Conservation (phyloP, 1,284 basidiomycete species). For the Peniophora sp. region DNA sequence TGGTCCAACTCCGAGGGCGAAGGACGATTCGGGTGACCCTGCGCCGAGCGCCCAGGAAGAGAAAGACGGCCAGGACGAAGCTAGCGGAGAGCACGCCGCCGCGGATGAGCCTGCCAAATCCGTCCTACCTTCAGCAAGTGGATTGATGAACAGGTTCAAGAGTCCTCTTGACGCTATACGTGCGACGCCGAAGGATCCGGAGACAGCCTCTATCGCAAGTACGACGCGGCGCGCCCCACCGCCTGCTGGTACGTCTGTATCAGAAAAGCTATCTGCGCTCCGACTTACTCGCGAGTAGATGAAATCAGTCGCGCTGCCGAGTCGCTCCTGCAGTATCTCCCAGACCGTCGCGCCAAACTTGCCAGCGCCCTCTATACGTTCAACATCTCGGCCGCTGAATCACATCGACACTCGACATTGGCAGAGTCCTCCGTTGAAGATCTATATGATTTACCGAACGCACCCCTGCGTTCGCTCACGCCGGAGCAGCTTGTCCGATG, state of each 20-base stretch:
- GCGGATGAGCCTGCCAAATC: not conserved
- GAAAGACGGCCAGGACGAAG: not conserved
- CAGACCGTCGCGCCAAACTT: conserved; percentile 82
- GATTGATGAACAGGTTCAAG: conserved; percentile 35
- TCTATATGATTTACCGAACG: conserved; percentile 67
- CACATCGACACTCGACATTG: conserved; percentile 54
- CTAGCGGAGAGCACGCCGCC: conserved; percentile 5
- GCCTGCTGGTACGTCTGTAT: not conserved
- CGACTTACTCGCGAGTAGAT: conserved; percentile 28
- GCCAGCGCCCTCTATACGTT: conserved; percentile 65
- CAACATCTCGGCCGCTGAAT: conserved; percentile 62
- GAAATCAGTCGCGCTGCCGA: conserved; percentile 59
- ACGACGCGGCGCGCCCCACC: conserved; percentile 5
- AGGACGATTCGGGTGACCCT: conserved; percentile 20
- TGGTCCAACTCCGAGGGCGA: conserved; percentile 40
- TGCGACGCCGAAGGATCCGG: conserved; percentile 45
- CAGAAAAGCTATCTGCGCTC: not conserved
- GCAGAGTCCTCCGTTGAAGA: conserved; percentile 66
- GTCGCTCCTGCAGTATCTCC: conserved; percentile 65
- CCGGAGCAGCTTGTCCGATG: conserved; percentile 79
- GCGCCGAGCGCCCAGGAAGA: conserved; percentile 16
- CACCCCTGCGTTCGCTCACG: conserved; percentile 60
- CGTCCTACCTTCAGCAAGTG: not conserved
- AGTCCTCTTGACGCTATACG: conserved; percentile 46
- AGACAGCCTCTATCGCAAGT: conserved; percentile 44